Base-by-base conservation (phyloP, 306 rosid genomes). In the Citrullus mucosospermus region DNA sequence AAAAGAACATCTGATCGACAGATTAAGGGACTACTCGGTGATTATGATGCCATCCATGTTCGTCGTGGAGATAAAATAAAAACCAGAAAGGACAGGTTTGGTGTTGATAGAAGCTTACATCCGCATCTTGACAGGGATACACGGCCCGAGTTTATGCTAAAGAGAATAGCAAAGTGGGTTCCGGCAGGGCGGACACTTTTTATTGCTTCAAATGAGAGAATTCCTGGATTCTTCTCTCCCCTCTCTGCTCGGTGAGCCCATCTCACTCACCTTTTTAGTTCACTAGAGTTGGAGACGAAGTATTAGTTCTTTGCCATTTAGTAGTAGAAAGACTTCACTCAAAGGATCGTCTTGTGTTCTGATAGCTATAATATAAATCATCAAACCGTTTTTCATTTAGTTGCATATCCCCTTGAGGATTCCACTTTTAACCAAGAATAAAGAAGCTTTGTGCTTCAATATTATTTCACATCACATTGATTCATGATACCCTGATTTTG, bases 61-160 rank as follows among this genome's bases (percentile, higher is more conserved):
- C 98, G 98, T 75, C 99, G 98, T 15, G 99, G 99, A 30, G 99
- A 96, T 85, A 92, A 88, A 85, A 81, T 96, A 80, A 96, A 91
- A 83, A 96, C 90, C 46, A 88, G 99, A 90, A 96, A 85, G 85
- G 99, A 96, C 83, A 88, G 96, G 81, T 86, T 88, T 85, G 99
- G 97, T 28, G 88, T 90, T 78, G 83, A 80, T 3, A 88, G 96
- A 87, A 87, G 83, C 84, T 84, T 91, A 80, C 95, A 87, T 80
- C 99, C 99, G 79, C 99, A 91, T 87, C 90, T 96, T 56, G 99
- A 92, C 80, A 88, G 99, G 81, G 99, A 96, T 81, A 96, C 98
- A 50, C 90, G 86, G 15, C 85, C 99, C 3, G 92, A 96, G 85
- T 92, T 96, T 78, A 91, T 96, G 77, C 78, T 91, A 43, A 84